Evolutionary conservation across 495 filamentous ascomycete genomes (phyloP).

Genomic region (Talaromyces thailandensis): DNA sequence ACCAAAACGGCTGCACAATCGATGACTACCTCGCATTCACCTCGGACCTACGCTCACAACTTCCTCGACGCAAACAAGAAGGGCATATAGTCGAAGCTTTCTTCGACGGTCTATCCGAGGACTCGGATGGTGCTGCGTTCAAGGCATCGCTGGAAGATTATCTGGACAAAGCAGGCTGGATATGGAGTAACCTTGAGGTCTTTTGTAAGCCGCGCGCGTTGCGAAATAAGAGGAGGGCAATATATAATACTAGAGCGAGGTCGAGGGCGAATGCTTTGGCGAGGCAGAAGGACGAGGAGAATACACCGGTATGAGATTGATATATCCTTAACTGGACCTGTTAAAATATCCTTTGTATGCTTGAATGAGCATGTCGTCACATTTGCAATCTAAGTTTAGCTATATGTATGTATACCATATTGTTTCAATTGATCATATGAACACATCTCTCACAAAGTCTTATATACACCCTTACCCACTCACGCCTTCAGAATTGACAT

Average conservation of each 20-base stretch:
- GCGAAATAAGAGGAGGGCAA: not conserved
- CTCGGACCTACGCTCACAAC: slow-evolving; percentile 3
- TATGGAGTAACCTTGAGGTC: slow-evolving; percentile 14
- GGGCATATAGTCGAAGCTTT: slow-evolving; percentile 17
- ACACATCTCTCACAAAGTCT: not conserved
- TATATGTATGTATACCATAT: not conserved
- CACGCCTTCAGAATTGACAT: not conserved
- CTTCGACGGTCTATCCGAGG: slow-evolving; percentile 15
- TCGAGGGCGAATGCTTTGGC: not conserved
- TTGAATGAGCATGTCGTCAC: not conserved
- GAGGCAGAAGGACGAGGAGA: not conserved
- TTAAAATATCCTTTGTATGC: not conserved
- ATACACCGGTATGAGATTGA: not conserved
- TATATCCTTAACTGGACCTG: not conserved
- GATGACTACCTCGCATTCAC: slow-evolving; percentile 16
- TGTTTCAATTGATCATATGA: not conserved
- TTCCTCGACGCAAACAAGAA: slow-evolving; percentile 9
- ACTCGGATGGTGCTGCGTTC: slow-evolving; percentile 1
- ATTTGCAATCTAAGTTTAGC: not conserved
- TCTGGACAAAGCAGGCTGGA: slow-evolving; percentile 14
- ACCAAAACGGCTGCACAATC: slow-evolving; percentile 10
- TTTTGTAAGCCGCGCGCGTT: not conserved
- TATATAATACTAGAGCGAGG: slow-evolving; percentile 3
- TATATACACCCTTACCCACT: not conserved
- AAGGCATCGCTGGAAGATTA: slow-evolving; percentile 10